Percentiles rank a stretch among this genome's conserved stretches.
Evolutionary conservation across 495 filamentous ascomycete genomes (phyloP).

Genomic region (Neurospora sp.): DNA sequence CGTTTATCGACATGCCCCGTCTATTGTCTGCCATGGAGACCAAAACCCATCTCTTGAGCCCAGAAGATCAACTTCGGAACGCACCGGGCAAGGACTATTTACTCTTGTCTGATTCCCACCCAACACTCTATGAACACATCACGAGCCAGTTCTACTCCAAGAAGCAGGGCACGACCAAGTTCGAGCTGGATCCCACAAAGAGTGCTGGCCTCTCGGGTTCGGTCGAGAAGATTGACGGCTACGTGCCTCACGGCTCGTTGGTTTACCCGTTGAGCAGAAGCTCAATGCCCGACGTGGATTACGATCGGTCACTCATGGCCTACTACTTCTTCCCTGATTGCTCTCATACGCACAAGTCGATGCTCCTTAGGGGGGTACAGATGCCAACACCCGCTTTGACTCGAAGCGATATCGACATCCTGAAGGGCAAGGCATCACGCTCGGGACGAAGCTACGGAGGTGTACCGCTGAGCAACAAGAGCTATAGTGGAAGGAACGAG

Average conservation of each 20-base stretch:
- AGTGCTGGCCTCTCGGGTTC: slow-evolving; percentile 72
- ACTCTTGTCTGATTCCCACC: slow-evolving; percentile 69
- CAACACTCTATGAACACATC: slow-evolving; percentile 69
- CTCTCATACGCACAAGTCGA: slow-evolving; percentile 73
- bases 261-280: slow-evolving; percentile 51
- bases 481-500: slow-evolving; percentile 23
- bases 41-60: slow-evolving; percentile 67
- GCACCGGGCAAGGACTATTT: slow-evolving; percentile 70
- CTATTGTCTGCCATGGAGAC: slow-evolving; percentile 74
- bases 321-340: slow-evolving; percentile 71
- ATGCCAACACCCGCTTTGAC: slow-evolving; percentile 60
- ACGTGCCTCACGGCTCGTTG: slow-evolving; percentile 59
- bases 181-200: slow-evolving; percentile 59
- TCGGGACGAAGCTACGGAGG: slow-evolving; percentile 45
- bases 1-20: slow-evolving; percentile 90
- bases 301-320: slow-evolving; percentile 79
- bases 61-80: slow-evolving; percentile 73
- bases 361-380: slow-evolving; percentile 79
- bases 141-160: slow-evolving; percentile 82
- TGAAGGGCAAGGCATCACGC: slow-evolving; percentile 48
- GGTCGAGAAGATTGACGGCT: slow-evolving; percentile 69
- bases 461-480: slow-evolving; percentile 25
- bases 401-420: slow-evolving; percentile 58
- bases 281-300: slow-evolving; percentile 64
- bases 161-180: slow-evolving; percentile 54